Base-by-base conservation (phyloP, 768 basidiomycete genomes). In the Ramaria sp. region DNA sequence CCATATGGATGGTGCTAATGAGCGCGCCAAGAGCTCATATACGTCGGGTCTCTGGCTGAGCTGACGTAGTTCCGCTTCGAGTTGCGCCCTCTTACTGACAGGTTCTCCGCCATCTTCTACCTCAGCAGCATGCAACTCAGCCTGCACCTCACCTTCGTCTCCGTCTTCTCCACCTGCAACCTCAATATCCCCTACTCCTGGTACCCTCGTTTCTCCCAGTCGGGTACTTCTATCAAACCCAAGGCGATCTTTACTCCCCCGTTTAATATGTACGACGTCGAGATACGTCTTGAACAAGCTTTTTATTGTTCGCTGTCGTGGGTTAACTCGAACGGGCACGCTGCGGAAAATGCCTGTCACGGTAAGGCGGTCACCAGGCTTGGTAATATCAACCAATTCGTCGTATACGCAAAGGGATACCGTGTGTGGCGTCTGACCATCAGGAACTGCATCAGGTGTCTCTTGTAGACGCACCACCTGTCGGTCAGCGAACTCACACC, bases 381-480 rank as follows among this genome's bases (percentile, higher is more conserved):
- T 98, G 42, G 87, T 71, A n/a, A 93, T 79, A 65, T 98, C 96
- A 38, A 98, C 95, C 3, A 99, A 81, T 67, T 99, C 96, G 66
- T 99, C 95, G 66, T 99, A 98, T n/a, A 91, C 90, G 68, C 93
- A 94, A 54, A 98, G 72, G 0, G 91, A 93, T 53, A 99, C 94
- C 0, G 95, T 98, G 63, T 97, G 94, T 0, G 96, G 96, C 0
- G 96, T 98, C 68, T 98, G 95, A 2, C 96, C 96, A 69, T 97
- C 95, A 4, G 95, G 95, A 0, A 99, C 95, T 9, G 87, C 91
- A 65, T 99, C 96, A 0, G 95, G 95, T 0, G 95, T 98, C 70
- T 99, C 96, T 67, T 99, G 96, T 9, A 99, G 74, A 38, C 95
- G 80, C 60, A 98, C 86, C 47, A 95, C 90, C 69, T 99, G 96